A percentile compares a stretch with the other conserved stretches of the same genome.
phyloP scores from a whole-genome alignment of 164 flowering plant genomes.

The Nymphaea colorata region DNA sequence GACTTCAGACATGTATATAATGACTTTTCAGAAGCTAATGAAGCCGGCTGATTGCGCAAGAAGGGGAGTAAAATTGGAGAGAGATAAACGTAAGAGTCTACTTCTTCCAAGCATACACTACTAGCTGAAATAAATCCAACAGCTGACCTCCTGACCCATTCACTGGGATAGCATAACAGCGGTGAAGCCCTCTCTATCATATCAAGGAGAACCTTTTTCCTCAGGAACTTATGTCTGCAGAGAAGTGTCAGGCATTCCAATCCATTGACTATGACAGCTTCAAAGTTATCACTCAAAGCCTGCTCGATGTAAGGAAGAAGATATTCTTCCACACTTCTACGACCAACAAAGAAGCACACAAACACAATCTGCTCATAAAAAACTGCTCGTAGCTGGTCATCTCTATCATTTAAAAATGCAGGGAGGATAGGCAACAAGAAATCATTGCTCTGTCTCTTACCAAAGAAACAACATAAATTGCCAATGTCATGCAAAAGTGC shows the following conservation, averaged over 20 bases:
- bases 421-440: slow-evolving; percentile 88
- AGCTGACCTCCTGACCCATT: slow-evolving; percentile 84
- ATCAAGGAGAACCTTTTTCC: slow-evolving; percentile 75
- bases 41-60: slow-evolving; percentile 79
- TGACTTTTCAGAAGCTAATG: slow-evolving; percentile 68
- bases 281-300: slow-evolving; percentile 74
- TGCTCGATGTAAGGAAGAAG: slow-evolving; percentile 97
- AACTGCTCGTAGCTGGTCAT: slow-evolving; percentile 84
- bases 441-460: slow-evolving; percentile 89
- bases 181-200: slow-evolving; percentile 84
- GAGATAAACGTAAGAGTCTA: slow-evolving; percentile 88
- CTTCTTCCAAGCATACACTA: slow-evolving; percentile 80
- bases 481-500: slow-evolving; percentile 86
- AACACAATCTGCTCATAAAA: slow-evolving; percentile 77
- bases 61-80: slow-evolving; percentile 79
- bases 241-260: slow-evolving; percentile 79
- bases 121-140: slow-evolving; percentile 75
- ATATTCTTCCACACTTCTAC: slow-evolving; percentile 96
- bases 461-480: slow-evolving; percentile 84
- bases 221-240: slow-evolving; percentile 62
- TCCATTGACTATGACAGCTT: slow-evolving; percentile 86
- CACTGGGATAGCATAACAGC: slow-evolving; percentile 79
- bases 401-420: slow-evolving; percentile 89
- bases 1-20: slow-evolving; percentile 78
- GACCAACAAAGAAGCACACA: slow-evolving; percentile 95